Evolutionary conservation across 2,329 filamentous ascomycete genomes (phyloP).

Genomic region (Xylariaceae sp.): DNA sequence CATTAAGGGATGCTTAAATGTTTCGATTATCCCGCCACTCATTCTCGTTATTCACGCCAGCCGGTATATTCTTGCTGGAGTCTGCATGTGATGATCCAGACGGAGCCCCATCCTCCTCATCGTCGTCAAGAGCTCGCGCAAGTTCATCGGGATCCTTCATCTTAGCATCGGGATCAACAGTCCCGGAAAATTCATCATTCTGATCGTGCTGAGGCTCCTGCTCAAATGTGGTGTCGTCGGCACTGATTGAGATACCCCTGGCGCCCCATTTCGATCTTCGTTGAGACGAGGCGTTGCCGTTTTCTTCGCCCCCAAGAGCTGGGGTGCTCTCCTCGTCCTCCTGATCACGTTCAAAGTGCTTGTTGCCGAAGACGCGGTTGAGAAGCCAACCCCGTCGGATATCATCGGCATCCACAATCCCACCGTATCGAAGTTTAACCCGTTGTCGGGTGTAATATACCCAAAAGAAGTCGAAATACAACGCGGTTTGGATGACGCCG

Average conservation of each 20-base stretch:
- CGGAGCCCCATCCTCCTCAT: conserved; percentile 48
- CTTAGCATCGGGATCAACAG: conserved; percentile 65
- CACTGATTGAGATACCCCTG: conserved; percentile 69
- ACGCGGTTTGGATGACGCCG: conserved; percentile 84
- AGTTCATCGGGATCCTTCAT: conserved; percentile 72
- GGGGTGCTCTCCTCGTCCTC: conserved; percentile 67
- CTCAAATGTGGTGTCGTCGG: conserved; percentile 64
- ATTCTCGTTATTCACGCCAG: conserved; percentile 37
- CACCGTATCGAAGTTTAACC: conserved; percentile 88
- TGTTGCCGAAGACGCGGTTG: conserved; percentile 72
- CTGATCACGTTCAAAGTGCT: conserved; percentile 56
- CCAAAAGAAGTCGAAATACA: conserved; percentile 96
- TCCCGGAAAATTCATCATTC: conserved; percentile 49
- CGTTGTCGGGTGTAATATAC: conserved; percentile 93
- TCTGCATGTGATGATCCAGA: conserved; percentile 28
- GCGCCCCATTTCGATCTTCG: conserved; percentile 65
- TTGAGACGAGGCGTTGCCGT: conserved; percentile 38
- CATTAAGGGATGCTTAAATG: neutral
- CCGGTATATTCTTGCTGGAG: conserved; percentile 24
- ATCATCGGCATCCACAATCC: conserved; percentile 89
- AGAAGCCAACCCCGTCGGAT: conserved; percentile 85
- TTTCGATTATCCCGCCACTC: conserved; percentile 38
- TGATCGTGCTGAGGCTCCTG: conserved; percentile 48
- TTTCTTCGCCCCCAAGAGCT: conserved; percentile 46
- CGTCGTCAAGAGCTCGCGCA: conserved; percentile 63